A percentile compares a stretch with the other conserved stretches of the same genome.
phyloP scores from a whole-genome alignment of 257 asterid species.

The Rauvolfia tetraphylla region DNA sequence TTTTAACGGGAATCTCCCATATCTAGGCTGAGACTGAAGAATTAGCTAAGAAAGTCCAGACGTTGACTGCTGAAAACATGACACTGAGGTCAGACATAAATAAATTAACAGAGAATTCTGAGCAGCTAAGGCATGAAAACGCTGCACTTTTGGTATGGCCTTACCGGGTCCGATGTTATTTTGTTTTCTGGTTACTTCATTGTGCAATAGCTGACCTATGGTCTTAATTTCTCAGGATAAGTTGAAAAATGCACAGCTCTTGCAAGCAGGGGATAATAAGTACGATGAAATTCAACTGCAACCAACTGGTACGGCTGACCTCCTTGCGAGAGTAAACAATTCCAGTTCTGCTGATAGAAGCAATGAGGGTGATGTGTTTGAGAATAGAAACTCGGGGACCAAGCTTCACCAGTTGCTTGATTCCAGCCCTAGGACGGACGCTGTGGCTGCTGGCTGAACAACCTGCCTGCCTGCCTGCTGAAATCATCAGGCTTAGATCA shows the following conservation, averaged over 20 bases:
- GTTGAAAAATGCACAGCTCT: conserved; percentile 37
- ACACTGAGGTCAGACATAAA: conserved; percentile 68
- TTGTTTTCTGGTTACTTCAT: neutral
- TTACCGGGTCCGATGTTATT: neutral
- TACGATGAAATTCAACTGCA: conserved; percentile 43
- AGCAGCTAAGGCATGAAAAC: conserved; percentile 70
- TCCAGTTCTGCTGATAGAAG: conserved; percentile 33
- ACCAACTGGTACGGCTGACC: conserved; percentile 73
- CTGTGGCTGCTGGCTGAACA: conserved; percentile 80
- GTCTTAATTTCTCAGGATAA: conserved; percentile 52
- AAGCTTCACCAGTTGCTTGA: conserved; percentile 86
- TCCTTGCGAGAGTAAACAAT: conserved; percentile 80
- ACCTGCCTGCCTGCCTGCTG: neutral
- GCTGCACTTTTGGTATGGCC: conserved; percentile 52
- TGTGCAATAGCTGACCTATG: neutral
- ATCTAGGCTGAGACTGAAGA: conserved; percentile 92
- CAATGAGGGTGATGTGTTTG: conserved; percentile 47
- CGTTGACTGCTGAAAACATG: conserved; percentile 61
- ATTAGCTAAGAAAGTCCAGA: conserved; percentile 66
- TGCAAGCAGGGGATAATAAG: conserved; percentile 35
- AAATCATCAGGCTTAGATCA: conserved; percentile 12
- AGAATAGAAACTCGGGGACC: conserved; percentile 47
- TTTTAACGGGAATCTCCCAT: neutral
- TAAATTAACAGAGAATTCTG: conserved; percentile 54
- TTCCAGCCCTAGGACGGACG: conserved; percentile 61